phyloP scores from a whole-genome alignment of 108 stramenopile species.

The Schizochytrium sp. region DNA sequence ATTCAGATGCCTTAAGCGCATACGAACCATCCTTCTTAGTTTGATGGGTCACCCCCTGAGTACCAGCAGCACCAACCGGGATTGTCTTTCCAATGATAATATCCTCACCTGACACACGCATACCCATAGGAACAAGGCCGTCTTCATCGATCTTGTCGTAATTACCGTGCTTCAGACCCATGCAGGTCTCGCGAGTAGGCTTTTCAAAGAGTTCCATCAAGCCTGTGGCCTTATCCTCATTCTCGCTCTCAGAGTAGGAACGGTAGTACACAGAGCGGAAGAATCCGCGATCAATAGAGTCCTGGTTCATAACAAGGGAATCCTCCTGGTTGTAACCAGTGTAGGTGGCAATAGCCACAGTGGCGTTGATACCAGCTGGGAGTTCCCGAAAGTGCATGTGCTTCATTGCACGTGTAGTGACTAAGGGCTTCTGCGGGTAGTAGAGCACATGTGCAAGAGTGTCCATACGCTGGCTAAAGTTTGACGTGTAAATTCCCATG shows the following conservation, averaged over 20 bases:
- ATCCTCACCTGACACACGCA: constrained; percentile 94
- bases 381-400: constrained; percentile 94
- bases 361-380: constrained; percentile 97
- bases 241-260: constrained; percentile 52
- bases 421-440: constrained; percentile 98
- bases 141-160: constrained; percentile 98
- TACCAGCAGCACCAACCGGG: constrained; percentile 29
- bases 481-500: constrained; percentile 94
- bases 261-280: constrained; percentile 75
- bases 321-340: constrained; percentile 99
- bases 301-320: constrained; percentile 97
- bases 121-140: constrained; percentile 94
- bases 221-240: constrained; percentile 23
- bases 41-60: not conserved
- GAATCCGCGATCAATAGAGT: constrained; percentile 95
- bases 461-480: constrained; percentile 97
- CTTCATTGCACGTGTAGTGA: constrained; percentile 91
- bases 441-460: constrained; percentile 92
- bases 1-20: not conserved
- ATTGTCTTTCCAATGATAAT: constrained; percentile 95
- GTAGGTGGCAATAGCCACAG: constrained; percentile 98
- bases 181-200: constrained; percentile 60
- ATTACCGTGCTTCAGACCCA: constrained; percentile 87
- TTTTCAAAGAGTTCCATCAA: constrained; percentile 39
- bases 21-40: constrained; percentile 56